phyloP scores from a whole-genome alignment of 1,284 basidiomycete species.

The Neolentinus lepideus region DNA sequence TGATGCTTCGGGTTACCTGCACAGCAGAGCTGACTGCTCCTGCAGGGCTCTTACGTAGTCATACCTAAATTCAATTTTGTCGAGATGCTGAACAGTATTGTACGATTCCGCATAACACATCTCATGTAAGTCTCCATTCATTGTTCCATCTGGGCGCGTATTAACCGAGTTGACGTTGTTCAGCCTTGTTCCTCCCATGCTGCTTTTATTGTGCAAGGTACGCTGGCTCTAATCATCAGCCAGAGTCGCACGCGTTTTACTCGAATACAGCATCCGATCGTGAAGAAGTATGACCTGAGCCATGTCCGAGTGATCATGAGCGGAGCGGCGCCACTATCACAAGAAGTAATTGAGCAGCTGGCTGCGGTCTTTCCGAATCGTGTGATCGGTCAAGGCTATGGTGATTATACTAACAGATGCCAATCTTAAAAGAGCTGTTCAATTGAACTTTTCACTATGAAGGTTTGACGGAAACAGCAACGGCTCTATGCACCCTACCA shows the following conservation, averaged over 20 bases:
- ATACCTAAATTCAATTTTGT: constrained; percentile 67
- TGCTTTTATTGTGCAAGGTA: constrained; percentile 55
- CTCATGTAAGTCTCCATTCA: constrained; percentile 38
- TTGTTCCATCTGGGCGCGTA: constrained; percentile 3
- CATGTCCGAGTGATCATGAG: constrained; percentile 52
- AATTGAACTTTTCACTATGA: background rate
- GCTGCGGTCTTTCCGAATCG: constrained; percentile 48
- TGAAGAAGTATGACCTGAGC: constrained; percentile 60
- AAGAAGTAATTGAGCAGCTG: constrained; percentile 55
- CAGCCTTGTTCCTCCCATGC: constrained; percentile 65
- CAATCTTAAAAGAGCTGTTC: background rate
- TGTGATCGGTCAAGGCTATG: constrained; percentile 62
- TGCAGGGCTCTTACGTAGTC: constrained; percentile 56
- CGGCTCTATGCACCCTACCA: constrained; percentile 29
- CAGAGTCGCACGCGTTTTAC: constrained; percentile 1
- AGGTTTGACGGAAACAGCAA: constrained; percentile 42
- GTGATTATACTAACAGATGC: constrained; percentile 21
- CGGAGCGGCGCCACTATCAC: constrained; percentile 71
- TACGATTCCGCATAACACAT: constrained; percentile 59
- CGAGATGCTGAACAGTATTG: constrained; percentile 62
- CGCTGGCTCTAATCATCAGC: background rate
- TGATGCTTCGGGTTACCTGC: background rate
- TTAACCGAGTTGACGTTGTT: constrained; percentile 14
- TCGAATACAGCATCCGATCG: constrained; percentile 47
- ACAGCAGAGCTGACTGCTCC: background rate